Base-by-base conservation (phyloP, 2,329 filamentous ascomycete genomes). In the Cladosporium sp. region DNA sequence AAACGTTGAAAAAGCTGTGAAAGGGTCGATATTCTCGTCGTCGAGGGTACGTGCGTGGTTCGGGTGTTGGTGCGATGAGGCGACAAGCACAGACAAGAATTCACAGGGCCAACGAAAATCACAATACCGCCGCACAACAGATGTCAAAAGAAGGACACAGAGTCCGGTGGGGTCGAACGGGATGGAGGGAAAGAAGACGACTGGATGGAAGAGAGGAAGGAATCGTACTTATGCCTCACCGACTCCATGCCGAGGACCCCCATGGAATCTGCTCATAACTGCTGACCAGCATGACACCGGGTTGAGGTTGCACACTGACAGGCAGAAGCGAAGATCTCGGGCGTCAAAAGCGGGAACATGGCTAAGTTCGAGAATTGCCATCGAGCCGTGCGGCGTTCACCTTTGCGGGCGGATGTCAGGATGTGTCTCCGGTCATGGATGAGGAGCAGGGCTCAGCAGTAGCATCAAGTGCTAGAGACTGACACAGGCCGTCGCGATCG, bases 221-320 rank as follows among this genome's bases (percentile, higher is more conserved):
- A 32, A 13, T 46, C 18, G 40, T 45, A 52, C 49, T 52, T 52
- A 52, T 52, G 49, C 43, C 46, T 52, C 32, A 16, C 42, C 14
- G 14, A 11, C 42, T 16, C 43, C 41, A 18, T 14, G 48, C 16
- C 40, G 31, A 50, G 18, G 37, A 43, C 14, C 9, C 38, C n/a
- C 33, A 18, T 34, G 28, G 32, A 50, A 50, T 9, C 44, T 43
- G 40, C 48, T 32, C 31, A 41, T 37, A 49, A 49, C 46, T 34
- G 46, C 41, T 33, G 46, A 37, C 14, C 9, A 18, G 46, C 18
- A 18, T 49, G 28, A 16, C 28, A 13, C 44, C 33, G 33, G 14
- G 16, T 33, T 33, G 38, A 19, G 44, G 38, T 32, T 28, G 9
- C 46, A 42, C 38, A 14, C 18, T 9, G 14, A 9, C 37, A 14